phyloP scores from a whole-genome alignment of 352 stramenopile species.

The Pythium rishiriense region DNA sequence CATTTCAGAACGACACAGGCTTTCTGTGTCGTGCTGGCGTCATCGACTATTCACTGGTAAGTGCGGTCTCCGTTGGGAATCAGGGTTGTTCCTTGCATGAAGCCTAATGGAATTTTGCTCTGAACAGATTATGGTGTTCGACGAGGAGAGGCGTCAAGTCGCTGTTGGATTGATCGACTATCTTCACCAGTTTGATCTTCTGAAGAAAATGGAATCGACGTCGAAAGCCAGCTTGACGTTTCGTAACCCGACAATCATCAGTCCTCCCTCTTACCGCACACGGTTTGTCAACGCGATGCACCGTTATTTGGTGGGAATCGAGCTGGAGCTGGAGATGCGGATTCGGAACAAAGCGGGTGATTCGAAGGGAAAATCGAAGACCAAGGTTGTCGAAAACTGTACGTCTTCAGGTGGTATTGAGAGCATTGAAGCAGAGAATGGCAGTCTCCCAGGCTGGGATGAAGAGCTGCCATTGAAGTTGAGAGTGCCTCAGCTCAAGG shows the following conservation, averaged over 20 bases:
- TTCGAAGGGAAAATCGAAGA: constrained; percentile 9
- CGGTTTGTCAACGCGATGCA: constrained; percentile 86
- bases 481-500: constrained; percentile 5
- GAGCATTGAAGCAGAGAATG: not conserved
- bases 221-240: constrained; percentile 85
- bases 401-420: not conserved
- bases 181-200: constrained; percentile 86
- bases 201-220: constrained; percentile 90
- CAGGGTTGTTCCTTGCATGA: too few relatives aligned
- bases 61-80: too few relatives aligned
- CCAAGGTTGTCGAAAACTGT: not conserved
- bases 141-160: constrained; percentile 74
- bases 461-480: not conserved
- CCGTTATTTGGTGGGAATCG: constrained; percentile 80
- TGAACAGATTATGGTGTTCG: constrained; percentile 70
- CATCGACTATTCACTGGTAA: constrained; percentile 86
- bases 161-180: constrained; percentile 86
- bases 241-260: constrained; percentile 84
- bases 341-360: constrained; percentile 48
- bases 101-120: not conserved
- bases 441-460: too few relatives aligned
- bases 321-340: constrained; percentile 68
- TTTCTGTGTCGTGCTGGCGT: constrained; percentile 76
- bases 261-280: constrained; percentile 71
- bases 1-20: constrained; percentile 75